These are phyloP conservation scores for Exophiala oligosperma DNA, from an alignment of 2,329 filamentous ascomycete genomes.

Conservation along the genomic window DNA sequence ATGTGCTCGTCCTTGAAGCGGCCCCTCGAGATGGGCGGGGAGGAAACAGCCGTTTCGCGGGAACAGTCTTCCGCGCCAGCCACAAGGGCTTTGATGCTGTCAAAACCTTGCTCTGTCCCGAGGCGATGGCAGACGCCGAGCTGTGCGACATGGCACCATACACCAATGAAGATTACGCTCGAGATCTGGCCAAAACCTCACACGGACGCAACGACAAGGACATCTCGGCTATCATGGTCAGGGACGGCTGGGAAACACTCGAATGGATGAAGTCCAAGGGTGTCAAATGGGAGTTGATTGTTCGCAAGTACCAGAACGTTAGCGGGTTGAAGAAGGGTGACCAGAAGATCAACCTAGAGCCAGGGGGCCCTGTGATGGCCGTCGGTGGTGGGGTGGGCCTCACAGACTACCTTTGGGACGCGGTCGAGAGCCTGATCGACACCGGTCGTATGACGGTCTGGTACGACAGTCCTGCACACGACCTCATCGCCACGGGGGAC, in stretches of 20 bases:
- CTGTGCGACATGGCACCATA: conserved; percentile 61
- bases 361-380: conserved; percentile 61
- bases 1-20: conserved; percentile 11
- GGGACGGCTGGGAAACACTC: conserved; percentile 51
- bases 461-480: conserved; percentile 27
- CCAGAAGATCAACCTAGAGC: conserved; percentile 43
- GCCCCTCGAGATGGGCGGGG: conserved; percentile 7
- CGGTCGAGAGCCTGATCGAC: conserved; percentile 22
- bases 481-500: conserved; percentile 38
- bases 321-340: conserved; percentile 55
- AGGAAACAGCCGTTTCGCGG: conserved; percentile 13
- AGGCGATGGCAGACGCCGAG: conserved; percentile 37
- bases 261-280: conserved; percentile 58
- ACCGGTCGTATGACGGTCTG: conserved; percentile 7
- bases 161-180: conserved; percentile 52
- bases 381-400: conserved; percentile 55
- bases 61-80: conserved; percentile 7
- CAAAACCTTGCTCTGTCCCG: conserved; percentile 61
- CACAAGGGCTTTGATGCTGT: conserved; percentile 54
- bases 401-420: conserved; percentile 30
- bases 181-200: conserved; percentile 58
- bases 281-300: conserved; percentile 59
- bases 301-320: conserved; percentile 64
- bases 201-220: conserved; percentile 52
- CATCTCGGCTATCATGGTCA: conserved; percentile 51